Evolutionary conservation across 768 basidiomycete genomes (phyloP), one percentile per base, ranked within the genome.

Genomic region (Mycena rosella): DNA sequence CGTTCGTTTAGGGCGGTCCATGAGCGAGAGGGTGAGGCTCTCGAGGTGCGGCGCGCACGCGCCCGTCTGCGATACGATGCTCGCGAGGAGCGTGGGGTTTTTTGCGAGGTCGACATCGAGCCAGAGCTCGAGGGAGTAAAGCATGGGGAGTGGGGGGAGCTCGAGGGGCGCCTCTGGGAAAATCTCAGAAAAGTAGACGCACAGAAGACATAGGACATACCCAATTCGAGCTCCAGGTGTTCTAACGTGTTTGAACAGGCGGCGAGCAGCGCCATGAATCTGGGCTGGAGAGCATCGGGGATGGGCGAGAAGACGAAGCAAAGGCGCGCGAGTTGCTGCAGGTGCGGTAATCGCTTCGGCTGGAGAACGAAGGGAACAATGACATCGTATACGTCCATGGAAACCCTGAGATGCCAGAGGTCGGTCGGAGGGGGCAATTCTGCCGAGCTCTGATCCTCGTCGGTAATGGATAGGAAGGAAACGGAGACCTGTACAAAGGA

Each of bases 401-500:
- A 26, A n/a, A 60, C 13, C 1, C 6, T 13, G 18, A 66, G 49
- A 20, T 66, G 42, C 58, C 52, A 27, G 49, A 60, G 51, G 7
- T 30, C 20, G 2, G 8, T 13, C 9, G n/a, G 40, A 2, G 64
- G 26, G 44, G 20, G 2, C 20, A 18, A 18, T 26, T 10, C 17
- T 18, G 2, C 5, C 6, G 34, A 1, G 27, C 14, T 30, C 6
- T 1, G 8, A 26, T 40, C 45, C 24, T 49, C 38, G 18, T 49
- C 22, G 34, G 6, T 2, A 14, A 58, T 52, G n/a, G 10, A 17
- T 15, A 59, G 14, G 29, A 5, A 20, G 27, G 24, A n/a, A 1
- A 65, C 18, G 15, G 20, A 20, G 27, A 66, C 57, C 27, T 66
- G 29, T 17, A 53, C 49, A 11, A 53, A 44, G 10, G 58, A 36